Base-by-base conservation (phyloP, 495 filamentous ascomycete species). In the Cetradonia linearis region DNA sequence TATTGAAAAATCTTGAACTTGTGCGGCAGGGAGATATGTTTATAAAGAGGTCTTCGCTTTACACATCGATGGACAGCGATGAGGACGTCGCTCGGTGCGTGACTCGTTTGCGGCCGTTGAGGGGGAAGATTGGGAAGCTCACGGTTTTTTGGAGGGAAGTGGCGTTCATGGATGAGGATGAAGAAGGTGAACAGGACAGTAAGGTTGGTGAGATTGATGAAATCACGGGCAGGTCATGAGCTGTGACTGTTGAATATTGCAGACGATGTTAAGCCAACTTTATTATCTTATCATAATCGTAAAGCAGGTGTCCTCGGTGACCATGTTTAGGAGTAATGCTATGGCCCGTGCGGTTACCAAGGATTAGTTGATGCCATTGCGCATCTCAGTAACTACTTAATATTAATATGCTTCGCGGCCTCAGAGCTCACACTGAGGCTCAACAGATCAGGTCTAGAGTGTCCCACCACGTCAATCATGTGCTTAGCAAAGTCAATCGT, bases 391-490 rank as follows among this genome's bases (percentile, higher is more conserved):
- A n/a, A n/a, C n/a, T n/a, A n/a, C n/a, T n/a, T n/a, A n/a, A n/a
- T n/a, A n/a, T n/a, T n/a, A n/a, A n/a, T n/a, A n/a, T 55, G 37
- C 11, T 56, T 44, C 4, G 54, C 23, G 18, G 23, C 13, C 23
- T n/a, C 52, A 20, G 44, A 16, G 11, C 18, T 55, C 0, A 33
- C 13, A 9, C 33, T 64, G 6, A 73, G 61, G 42, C 66, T 68
- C 36, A 74, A 54, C 38, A 73, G 49, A 64, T 73, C 74, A 13
- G 72, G 70, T 11, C 72, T 60, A 18, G 67, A 66, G 56, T 75
- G 73, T 0, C 72, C 72, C 0, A 59, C 55, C 0, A 59, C 55
- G 62, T 76, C 71, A 0, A 69, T 42, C 23, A 73, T 69, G 14
- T 56, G 30, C 56, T 71, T 74, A 0, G 69, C 61, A 28, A 55